These are phyloP conservation scores for Acorus calamus DNA, from an alignment of 106 monocot genomes.

Conservation along the genomic window DNA sequence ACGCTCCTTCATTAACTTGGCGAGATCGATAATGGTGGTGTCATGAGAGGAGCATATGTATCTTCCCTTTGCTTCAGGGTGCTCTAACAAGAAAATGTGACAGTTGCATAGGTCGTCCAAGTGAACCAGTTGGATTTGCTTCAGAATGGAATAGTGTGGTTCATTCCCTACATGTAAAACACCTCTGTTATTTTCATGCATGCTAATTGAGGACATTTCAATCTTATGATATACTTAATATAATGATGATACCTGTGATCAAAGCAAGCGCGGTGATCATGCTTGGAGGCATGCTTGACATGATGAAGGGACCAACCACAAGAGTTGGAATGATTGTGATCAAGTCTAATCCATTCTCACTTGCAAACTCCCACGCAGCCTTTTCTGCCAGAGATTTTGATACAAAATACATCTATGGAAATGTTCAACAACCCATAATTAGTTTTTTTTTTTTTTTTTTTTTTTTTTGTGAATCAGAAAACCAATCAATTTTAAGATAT, in stretches of 20 bases:
- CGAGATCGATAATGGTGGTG: conserved; percentile 38
- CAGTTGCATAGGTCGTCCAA: conserved; percentile 59
- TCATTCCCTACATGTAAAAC: conserved; percentile 33
- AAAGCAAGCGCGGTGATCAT: conserved; percentile 50
- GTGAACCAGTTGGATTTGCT: conserved; percentile 50
- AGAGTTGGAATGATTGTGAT: conserved; percentile 56
- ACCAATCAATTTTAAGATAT: background rate
- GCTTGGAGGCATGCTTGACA: conserved; percentile 55
- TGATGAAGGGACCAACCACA: conserved; percentile 61
- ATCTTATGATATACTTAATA: too few relatives aligned
- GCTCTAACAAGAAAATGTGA: conserved; percentile 48
- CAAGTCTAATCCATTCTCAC: conserved; percentile 36
- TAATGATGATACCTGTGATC: conserved; percentile 42
- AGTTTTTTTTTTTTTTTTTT: background rate
- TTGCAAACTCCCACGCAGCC: conserved; percentile 60
- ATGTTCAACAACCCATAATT: too few relatives aligned
- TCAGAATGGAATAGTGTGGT: conserved; percentile 51
- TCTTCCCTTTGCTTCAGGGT: conserved; percentile 48
- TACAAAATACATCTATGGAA: conserved; percentile 63
- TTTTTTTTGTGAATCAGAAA: too few relatives aligned
- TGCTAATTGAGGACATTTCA: too few relatives aligned
- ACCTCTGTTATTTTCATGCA: background rate
- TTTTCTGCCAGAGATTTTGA: conserved; percentile 68
- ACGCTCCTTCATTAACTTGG: conserved; percentile 23
- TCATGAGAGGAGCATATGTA: conserved; percentile 74